phyloP scores from a whole-genome alignment of 805 yeast genomes.

The Schizosaccharomyces osmophilus region DNA sequence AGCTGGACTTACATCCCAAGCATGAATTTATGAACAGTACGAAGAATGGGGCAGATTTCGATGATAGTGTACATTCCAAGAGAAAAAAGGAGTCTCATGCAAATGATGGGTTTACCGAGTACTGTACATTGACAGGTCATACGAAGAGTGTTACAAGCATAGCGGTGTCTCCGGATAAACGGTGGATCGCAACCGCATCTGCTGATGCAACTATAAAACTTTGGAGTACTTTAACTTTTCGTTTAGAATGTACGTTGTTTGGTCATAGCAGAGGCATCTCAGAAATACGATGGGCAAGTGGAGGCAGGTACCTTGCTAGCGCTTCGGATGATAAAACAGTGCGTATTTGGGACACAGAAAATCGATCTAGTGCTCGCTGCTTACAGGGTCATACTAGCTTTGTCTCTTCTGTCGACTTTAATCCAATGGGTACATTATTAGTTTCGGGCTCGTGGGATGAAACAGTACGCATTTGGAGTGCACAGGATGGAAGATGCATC shows the following conservation, averaged over 20 bases:
- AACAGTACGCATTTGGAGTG: constrained; percentile 77
- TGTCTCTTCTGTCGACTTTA: constrained; percentile 47
- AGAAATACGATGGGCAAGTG: not conserved
- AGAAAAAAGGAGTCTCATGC: not conserved
- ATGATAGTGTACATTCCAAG: too few relatives aligned
- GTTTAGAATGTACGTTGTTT: not conserved
- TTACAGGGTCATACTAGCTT: constrained; percentile 68
- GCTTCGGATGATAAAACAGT: not conserved
- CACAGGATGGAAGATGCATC: constrained; percentile 38
- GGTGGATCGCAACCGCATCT: not conserved
- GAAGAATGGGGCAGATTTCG: too few relatives aligned
- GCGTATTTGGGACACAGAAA: constrained; percentile 32
- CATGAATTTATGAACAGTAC: too few relatives aligned
- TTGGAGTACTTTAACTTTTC: not conserved
- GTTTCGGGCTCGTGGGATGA: constrained; percentile 77
- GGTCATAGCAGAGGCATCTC: not conserved
- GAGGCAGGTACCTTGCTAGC: not conserved
- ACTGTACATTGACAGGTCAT: not conserved
- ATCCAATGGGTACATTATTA: constrained; percentile 48
- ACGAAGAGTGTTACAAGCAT: not conserved
- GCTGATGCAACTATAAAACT: not conserved
- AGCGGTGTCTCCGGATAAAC: not conserved
- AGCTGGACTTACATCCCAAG: too few relatives aligned
- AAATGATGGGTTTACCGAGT: not conserved
- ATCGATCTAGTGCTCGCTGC: constrained; percentile 14